Conservation (phyloP, 805 yeast species). For the Nakazawaea sp. region DNA sequence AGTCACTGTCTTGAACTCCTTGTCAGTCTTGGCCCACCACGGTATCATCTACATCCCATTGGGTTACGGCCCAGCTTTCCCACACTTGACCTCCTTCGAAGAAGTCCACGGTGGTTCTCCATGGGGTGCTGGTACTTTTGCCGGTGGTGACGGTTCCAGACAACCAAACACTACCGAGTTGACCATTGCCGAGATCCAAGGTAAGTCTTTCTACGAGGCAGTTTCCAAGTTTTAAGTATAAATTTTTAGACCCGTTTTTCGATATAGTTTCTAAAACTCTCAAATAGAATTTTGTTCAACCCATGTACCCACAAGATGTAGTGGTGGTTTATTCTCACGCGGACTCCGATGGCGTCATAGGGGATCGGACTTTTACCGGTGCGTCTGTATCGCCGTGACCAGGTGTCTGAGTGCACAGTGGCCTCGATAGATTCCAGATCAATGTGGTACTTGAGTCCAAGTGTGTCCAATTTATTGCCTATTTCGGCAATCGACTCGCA, state of each 20-base stretch:
- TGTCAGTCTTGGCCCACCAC: slow-evolving; percentile 68
- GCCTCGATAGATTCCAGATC: not conserved
- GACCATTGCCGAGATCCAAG: slow-evolving; percentile 60
- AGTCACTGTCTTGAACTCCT: slow-evolving; percentile 53
- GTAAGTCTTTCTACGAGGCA: slow-evolving; percentile 50
- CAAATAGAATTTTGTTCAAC: slow-evolving; percentile 17
- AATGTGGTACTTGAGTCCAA: no score
- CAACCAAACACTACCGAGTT: slow-evolving; percentile 56
- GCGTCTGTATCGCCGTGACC: slow-evolving; percentile 22
- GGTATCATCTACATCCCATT: slow-evolving; percentile 77
- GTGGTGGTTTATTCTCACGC: not conserved
- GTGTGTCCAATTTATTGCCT: no score
- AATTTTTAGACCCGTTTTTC: no score
- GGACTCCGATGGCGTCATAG: not conserved
- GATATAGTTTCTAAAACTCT: slow-evolving; percentile 20
- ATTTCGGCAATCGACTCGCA: not conserved
- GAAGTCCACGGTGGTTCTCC: slow-evolving; percentile 79
- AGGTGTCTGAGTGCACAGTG: slow-evolving; percentile 14
- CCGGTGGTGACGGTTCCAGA: slow-evolving; percentile 76
- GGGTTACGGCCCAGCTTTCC: slow-evolving; percentile 57
- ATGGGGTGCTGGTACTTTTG: slow-evolving; percentile 81
- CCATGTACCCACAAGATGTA: slow-evolving; percentile 19
- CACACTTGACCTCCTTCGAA: slow-evolving; percentile 43
- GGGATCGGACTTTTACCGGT: not conserved
- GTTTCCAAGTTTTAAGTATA: slow-evolving; percentile 23